phyloP scores from a whole-genome alignment of 495 filamentous ascomycete genomes.

The Tuber aestivum region DNA sequence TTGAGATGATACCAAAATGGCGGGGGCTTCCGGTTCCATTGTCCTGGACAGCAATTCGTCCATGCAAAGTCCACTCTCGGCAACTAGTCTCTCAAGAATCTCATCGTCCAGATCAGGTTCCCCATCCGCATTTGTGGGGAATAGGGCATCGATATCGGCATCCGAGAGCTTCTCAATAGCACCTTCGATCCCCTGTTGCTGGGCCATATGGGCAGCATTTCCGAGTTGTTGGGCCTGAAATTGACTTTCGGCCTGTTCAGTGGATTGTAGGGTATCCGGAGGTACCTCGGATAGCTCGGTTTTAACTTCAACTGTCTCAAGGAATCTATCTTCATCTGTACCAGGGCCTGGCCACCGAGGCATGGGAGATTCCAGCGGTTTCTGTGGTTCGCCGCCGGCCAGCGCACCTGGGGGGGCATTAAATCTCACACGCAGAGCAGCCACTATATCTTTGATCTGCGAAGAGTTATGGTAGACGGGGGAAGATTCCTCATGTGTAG shows the following conservation, averaged over 20 bases:
- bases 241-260: neutral
- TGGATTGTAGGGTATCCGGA: neutral
- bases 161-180: neutral
- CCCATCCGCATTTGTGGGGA: conserved; percentile 8
- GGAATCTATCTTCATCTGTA: neutral
- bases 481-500: neutral
- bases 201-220: neutral
- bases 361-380: neutral
- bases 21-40: conserved; percentile 6
- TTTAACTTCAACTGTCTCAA: neutral
- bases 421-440: neutral
- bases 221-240: neutral
- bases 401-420: neutral
- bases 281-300: neutral
- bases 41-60: conserved; percentile 9
- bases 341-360: neutral
- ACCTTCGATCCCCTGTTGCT: neutral
- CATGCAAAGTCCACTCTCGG: conserved; percentile 21
- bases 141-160: neutral
- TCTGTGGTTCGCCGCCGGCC: neutral
- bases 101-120: conserved; percentile 26
- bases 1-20: neutral
- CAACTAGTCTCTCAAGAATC: conserved; percentile 18
- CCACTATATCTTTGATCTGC: neutral
- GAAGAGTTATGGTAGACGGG: neutral